Conservation (phyloP, 768 basidiomycete genomes). For the Boletus speciosus region DNA sequence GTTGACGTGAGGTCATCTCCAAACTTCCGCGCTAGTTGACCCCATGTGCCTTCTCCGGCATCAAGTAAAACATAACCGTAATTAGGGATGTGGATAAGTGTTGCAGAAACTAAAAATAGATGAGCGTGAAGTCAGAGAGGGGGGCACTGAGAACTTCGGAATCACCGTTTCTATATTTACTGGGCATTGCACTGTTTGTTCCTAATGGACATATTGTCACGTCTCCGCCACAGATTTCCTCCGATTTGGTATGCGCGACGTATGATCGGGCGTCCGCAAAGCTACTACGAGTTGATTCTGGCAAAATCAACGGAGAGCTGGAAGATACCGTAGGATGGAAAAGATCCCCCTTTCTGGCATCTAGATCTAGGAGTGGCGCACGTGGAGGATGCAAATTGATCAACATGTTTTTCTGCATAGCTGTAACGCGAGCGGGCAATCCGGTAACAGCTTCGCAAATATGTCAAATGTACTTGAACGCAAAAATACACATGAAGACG, state of each 20-base stretch:
- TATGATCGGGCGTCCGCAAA: constrained; percentile 38
- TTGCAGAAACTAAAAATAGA: constrained; percentile 59
- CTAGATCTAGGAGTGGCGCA: constrained; percentile 36
- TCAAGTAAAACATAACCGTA: constrained; percentile 81
- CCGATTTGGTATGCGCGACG: not conserved
- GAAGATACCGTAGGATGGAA: constrained; percentile 29
- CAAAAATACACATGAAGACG: constrained; percentile 1
- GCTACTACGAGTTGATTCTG: constrained; percentile 32
- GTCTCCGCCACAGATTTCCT: constrained; percentile 49
- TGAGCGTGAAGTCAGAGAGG: not conserved
- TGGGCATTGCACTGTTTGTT: constrained; percentile 84
- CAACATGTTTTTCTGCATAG: constrained; percentile 41
- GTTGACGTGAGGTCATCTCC: constrained; percentile 43
- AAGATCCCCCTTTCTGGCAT: constrained; percentile 25
- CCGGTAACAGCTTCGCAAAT: constrained; percentile 32
- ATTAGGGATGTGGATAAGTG: constrained; percentile 69
- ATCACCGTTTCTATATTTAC: constrained; percentile 82
- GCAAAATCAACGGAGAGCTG: constrained; percentile 11
- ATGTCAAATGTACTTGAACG: not conserved
- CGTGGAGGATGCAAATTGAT: constrained; percentile 47
- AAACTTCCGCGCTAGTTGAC: constrained; percentile 78
- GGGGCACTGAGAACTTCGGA: constrained; percentile 9
- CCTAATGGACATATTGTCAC: constrained; percentile 76
- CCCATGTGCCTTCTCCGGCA: constrained; percentile 89
- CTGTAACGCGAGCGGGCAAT: constrained; percentile 45